Conservation (phyloP, 768 basidiomycete genomes). For the Lentinula boryana region DNA sequence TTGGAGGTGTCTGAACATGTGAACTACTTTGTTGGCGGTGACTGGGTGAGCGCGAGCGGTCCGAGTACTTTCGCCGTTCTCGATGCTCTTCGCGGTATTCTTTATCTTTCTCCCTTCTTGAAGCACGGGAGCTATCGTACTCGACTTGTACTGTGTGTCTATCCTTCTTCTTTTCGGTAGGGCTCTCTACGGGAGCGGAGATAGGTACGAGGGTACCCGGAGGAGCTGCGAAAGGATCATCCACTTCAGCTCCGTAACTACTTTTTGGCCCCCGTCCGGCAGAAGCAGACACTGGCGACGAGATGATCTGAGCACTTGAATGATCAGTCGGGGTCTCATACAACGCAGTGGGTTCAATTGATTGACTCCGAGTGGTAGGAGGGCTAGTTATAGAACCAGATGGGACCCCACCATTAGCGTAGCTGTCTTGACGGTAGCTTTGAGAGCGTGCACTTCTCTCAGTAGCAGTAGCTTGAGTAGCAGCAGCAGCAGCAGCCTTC, state of each 20-base stretch:
- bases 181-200: constrained; percentile 23
- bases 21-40: background rate
- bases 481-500: constrained; percentile 41
- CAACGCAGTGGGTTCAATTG: constrained; percentile 46
- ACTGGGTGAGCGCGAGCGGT: constrained; percentile 9
- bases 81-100: constrained; percentile 21
- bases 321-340: constrained; percentile 17
- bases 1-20: constrained; percentile 1
- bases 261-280: constrained; percentile 25
- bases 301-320: constrained; percentile 27
- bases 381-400: constrained; percentile 30
- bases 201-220: constrained; percentile 17
- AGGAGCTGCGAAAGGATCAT: constrained; percentile 70
- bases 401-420: constrained; percentile 22
- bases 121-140: constrained; percentile 53
- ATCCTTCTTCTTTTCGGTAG: constrained; percentile 41
- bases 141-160: constrained; percentile 95
- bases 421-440: constrained; percentile 49
- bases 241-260: constrained; percentile 38
- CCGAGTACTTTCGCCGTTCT: constrained; percentile 15
- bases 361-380: constrained; percentile 53
- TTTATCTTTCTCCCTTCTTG: constrained; percentile 14
- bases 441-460: constrained; percentile 39
- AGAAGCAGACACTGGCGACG: constrained; percentile 5
- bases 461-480: constrained; percentile 14